phyloP scores from a whole-genome alignment of 2,329 filamentous ascomycete genomes.

The Ilyonectria sp. region DNA sequence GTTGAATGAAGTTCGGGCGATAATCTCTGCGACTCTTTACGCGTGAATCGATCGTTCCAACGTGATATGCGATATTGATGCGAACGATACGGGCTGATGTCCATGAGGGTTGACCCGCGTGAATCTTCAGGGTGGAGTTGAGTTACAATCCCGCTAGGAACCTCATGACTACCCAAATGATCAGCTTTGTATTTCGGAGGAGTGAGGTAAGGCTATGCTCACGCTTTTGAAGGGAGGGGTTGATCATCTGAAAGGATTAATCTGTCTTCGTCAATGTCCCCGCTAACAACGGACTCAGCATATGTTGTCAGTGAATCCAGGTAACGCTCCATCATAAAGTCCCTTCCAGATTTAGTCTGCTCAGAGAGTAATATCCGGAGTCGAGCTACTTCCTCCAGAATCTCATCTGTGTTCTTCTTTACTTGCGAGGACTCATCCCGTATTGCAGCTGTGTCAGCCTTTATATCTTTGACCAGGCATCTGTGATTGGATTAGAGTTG shows the following conservation, averaged over 20 bases:
- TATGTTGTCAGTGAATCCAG: slow-evolving; percentile 9
- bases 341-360: neutral
- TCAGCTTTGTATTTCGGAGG: too few species aligned
- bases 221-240: too few species aligned
- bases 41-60: too few species aligned
- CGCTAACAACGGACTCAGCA: slow-evolving; percentile 10
- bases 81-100: too few species aligned
- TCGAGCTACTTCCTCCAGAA: slow-evolving; percentile 4
- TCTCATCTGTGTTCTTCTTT: slow-evolving; percentile 6
- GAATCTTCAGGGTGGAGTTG: too few species aligned
- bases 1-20: too few species aligned
- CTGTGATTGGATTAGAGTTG: neutral
- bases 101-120: too few species aligned
- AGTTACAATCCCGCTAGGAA: too few species aligned
- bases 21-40: too few species aligned
- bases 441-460: slow-evolving; percentile 2
- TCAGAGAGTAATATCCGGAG: neutral
- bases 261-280: neutral
- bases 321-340: slow-evolving; percentile 3
- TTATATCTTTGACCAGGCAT: slow-evolving; percentile 8
- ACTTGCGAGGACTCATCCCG: slow-evolving; percentile 3
- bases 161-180: too few species aligned
- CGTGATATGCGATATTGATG: too few species aligned
- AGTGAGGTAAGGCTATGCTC: too few species aligned
- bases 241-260: neutral